A percentile compares a stretch with the other conserved stretches of the same genome.
Conservation (phyloP, 2,329 filamentous ascomycete species). For the Aspergillus transmontanensis region DNA sequence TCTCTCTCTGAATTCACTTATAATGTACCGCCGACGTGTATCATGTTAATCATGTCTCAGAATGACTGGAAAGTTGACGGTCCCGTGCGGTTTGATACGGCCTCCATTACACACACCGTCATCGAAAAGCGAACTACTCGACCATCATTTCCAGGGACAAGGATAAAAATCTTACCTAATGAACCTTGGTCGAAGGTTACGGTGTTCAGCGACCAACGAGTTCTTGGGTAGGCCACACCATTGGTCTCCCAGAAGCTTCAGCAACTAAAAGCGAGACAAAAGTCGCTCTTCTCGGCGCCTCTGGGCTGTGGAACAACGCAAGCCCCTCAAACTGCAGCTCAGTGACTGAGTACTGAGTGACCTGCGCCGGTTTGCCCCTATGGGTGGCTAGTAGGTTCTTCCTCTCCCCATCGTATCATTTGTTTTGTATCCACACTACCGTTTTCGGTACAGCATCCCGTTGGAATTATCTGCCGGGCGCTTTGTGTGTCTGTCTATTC, state of each 20-base stretch:
- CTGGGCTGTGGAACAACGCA: conserved; percentile 6
- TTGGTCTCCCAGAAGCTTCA: background rate
- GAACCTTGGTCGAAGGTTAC: background rate
- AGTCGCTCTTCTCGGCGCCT: background rate
- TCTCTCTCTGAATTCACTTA: background rate
- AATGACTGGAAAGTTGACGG: background rate
- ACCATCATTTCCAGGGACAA: background rate
- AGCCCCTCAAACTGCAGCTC: background rate
- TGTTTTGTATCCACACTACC: conserved; percentile 6
- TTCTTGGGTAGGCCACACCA: background rate
- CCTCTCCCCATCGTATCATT: background rate
- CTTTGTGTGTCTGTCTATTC: background rate
- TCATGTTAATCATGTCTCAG: conserved; percentile 1
- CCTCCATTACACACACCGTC: background rate
- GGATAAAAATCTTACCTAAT: conserved; percentile 4
- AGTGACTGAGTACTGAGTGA: background rate
- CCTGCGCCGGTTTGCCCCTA: conserved; percentile 1
- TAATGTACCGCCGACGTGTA: background rate
- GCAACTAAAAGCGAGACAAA: background rate
- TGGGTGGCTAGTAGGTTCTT: background rate
- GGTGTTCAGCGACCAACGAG: background rate
- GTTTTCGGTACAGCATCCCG: background rate
- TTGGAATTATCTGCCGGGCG: background rate
- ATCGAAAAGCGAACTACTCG: background rate
- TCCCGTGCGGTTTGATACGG: background rate